These are phyloP conservation scores for Apophysomyces trapeziformis DNA, from an alignment of 371 early-diverging fungal species.

Conservation along the genomic window DNA sequence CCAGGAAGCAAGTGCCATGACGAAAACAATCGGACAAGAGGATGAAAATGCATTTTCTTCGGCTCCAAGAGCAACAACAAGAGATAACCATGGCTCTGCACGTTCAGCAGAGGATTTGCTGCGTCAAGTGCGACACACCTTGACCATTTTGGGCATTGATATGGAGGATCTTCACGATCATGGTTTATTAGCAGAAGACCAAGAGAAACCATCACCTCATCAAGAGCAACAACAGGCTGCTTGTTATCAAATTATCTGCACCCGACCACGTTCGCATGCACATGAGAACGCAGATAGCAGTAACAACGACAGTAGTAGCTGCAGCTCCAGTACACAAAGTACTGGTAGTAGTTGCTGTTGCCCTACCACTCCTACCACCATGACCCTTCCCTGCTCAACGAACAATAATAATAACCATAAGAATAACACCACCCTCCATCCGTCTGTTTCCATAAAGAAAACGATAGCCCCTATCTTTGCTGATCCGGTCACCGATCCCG, in stretches of 20 bases:
- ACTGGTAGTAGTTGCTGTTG: background rate
- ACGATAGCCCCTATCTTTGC: constrained; percentile 79
- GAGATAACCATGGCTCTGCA: background rate
- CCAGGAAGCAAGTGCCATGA: too few relatives aligned
- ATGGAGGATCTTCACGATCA: background rate
- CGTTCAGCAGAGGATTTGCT: background rate
- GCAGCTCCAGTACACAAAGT: background rate
- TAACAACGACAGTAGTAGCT: background rate
- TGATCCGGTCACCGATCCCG: constrained; percentile 74
- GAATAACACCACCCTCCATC: background rate
- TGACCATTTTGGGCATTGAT: background rate
- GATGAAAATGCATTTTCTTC: background rate
- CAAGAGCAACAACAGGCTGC: too few relatives aligned
- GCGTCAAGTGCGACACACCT: background rate
- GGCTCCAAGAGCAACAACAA: background rate
- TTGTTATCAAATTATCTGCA: background rate
- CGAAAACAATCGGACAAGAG: too few relatives aligned
- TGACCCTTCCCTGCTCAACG: background rate
- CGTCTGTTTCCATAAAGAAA: background rate
- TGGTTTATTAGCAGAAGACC: background rate
- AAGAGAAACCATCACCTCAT: too few relatives aligned
- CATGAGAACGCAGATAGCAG: background rate
- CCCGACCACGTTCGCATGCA: background rate
- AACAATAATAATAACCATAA: background rate
- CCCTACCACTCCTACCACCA: background rate